These are phyloP conservation scores for Pseudogymnoascus sp. DNA, from an alignment of 2,329 filamentous ascomycete species.

Conservation along the genomic window DNA sequence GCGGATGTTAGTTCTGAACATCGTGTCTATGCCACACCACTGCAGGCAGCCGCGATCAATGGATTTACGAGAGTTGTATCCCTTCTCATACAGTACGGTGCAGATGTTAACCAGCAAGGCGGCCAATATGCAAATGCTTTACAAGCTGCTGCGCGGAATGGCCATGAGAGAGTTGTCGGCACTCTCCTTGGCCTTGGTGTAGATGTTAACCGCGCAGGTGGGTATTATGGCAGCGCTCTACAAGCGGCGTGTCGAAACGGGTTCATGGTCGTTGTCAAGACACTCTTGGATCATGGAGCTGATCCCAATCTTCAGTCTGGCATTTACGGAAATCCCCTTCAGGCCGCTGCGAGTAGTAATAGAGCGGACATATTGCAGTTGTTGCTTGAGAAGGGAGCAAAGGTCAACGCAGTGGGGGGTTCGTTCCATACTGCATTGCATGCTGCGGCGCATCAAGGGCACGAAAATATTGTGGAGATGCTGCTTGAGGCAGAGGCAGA, in stretches of 20 bases:
- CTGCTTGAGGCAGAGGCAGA: background rate
- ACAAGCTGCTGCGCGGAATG: background rate
- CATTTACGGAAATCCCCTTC: background rate
- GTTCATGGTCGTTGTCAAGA: background rate
- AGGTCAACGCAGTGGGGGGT: background rate
- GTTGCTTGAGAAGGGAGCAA: constrained; percentile 16
- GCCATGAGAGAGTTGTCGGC: background rate
- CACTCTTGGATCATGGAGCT: background rate
- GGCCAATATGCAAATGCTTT: background rate
- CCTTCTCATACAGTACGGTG: background rate
- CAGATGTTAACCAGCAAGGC: background rate
- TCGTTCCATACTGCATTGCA: background rate
- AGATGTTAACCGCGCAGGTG: background rate
- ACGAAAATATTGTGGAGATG: background rate
- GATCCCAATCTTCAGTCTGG: background rate
- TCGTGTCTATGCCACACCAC: background rate
- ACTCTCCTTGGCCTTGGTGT: background rate
- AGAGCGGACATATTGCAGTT: constrained; percentile 13
- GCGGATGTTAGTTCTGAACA: background rate
- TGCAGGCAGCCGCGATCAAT: background rate
- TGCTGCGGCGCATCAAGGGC: background rate
- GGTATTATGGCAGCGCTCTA: background rate
- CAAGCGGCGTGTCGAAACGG: background rate
- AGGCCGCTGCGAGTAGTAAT: background rate
- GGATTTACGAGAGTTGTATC: background rate